Conservation (phyloP, 331 rosid species). For the Malus hybrid region DNA sequence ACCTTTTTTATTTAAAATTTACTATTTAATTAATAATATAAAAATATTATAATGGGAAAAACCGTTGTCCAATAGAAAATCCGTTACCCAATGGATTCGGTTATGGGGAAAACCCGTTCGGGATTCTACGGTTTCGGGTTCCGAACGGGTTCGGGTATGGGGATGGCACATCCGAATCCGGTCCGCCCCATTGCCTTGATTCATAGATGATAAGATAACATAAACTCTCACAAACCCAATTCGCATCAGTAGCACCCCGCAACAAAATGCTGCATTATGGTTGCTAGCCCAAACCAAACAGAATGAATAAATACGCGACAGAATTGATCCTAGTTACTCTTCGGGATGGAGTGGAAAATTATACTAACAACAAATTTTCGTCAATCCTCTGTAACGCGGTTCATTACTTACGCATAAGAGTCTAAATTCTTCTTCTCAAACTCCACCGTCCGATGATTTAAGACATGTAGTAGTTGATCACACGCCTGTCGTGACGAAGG, state of each 20-base stretch:
- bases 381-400: conserved; percentile 6
- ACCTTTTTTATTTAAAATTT: too few relatives aligned
- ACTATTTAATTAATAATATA: too few relatives aligned
- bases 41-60: too few relatives aligned
- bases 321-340: too few relatives aligned
- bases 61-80: too few relatives aligned
- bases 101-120: too few relatives aligned
- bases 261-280: not conserved
- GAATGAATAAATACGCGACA: too few relatives aligned
- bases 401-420: conserved; percentile 19
- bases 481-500: conserved; percentile 64
- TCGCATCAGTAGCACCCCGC: not conserved
- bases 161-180: too few relatives aligned
- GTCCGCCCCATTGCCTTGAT: not conserved
- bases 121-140: too few relatives aligned
- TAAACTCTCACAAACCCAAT: not conserved
- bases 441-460: conserved; percentile 31
- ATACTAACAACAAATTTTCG: not conserved
- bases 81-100: too few relatives aligned
- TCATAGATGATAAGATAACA: not conserved
- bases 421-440: conserved; percentile 39
- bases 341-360: not conserved
- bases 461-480: conserved; percentile 57
- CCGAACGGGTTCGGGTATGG: too few relatives aligned
- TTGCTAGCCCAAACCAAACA: not conserved